A percentile compares a stretch with the other conserved stretches of the same genome.
phyloP scores from a whole-genome alignment of 225 moss, liverwort and hornwort species.

The Pleurozium schreberi region DNA sequence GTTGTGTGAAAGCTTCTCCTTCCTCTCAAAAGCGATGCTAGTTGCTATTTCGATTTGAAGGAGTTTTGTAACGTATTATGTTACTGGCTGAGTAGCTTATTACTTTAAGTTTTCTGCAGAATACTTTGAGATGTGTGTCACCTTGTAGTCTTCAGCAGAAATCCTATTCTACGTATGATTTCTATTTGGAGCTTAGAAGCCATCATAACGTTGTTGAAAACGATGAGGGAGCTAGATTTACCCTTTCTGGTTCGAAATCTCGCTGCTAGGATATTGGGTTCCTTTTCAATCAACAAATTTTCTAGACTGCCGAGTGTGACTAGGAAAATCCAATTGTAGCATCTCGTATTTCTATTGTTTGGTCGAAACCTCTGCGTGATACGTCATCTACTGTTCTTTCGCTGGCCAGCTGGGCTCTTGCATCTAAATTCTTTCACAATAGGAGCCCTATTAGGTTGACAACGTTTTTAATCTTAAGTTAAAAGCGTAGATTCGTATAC shows the following conservation, averaged over 20 bases:
- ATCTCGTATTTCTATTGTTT: neutral
- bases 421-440: neutral
- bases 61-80: neutral
- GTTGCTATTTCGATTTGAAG: neutral
- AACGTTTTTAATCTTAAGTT: neutral
- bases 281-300: neutral
- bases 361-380: neutral
- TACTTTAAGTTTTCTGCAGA: neutral
- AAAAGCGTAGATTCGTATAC: neutral
- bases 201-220: neutral
- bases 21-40: neutral
- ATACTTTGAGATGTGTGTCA: neutral
- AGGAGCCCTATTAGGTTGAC: neutral
- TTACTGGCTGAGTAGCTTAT: neutral
- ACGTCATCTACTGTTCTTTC: neutral
- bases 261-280: neutral
- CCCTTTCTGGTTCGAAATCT: neutral
- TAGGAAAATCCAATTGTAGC: neutral
- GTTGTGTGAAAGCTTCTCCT: neutral
- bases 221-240: neutral
- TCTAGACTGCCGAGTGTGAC: neutral
- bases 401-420: neutral
- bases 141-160: neutral
- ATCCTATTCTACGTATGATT: neutral
- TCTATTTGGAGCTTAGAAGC: neutral